phyloP scores from a whole-genome alignment of 1,139 yeast genomes.

The Debaryomyces robertsiae region DNA sequence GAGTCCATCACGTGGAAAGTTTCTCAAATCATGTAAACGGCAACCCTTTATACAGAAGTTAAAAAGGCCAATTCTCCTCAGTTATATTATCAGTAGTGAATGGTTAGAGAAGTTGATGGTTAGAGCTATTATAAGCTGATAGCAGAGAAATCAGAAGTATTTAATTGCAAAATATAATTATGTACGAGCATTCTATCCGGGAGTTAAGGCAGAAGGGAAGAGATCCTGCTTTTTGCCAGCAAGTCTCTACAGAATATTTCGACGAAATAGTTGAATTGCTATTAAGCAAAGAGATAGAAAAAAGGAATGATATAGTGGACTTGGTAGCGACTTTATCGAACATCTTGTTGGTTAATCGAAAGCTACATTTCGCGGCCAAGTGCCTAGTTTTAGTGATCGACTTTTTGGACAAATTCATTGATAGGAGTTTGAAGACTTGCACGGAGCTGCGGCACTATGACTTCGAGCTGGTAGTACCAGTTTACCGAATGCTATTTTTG shows the following conservation, averaged over 20 bases:
- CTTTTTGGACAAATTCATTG: conserved; percentile 19
- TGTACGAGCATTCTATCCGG: conserved; percentile 3
- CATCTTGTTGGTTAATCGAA: conserved; percentile 30
- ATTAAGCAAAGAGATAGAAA: conserved; percentile 11
- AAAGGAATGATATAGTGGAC: conserved; percentile 20
- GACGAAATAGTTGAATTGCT: conserved; percentile 20
- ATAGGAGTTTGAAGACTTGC: conserved; percentile 1
- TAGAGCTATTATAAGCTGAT: too few relatives aligned
- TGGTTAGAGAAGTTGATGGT: too few relatives aligned
- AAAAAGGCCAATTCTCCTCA: too few relatives aligned
- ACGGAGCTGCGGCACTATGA: conserved; percentile 10
- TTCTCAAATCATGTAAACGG: too few relatives aligned
- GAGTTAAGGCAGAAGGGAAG: conserved; percentile 22
- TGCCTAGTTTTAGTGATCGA: conserved; percentile 21
- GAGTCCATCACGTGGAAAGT: too few relatives aligned
- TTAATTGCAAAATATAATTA: neutral
- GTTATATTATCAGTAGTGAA: too few relatives aligned
- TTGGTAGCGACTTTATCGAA: conserved; percentile 29
- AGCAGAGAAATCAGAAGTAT: too few relatives aligned
- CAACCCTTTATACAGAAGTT: too few relatives aligned
- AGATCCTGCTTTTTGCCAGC: conserved; percentile 24
- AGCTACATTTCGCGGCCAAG: conserved; percentile 26
- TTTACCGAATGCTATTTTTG: conserved; percentile 30
- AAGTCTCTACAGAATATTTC: conserved; percentile 20
- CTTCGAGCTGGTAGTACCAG: conserved; percentile 24